Evolutionary conservation across 768 basidiomycete species (phyloP), one percentile per base, ranked within the genome.

Genomic region (Pisolithus microcarpus): DNA sequence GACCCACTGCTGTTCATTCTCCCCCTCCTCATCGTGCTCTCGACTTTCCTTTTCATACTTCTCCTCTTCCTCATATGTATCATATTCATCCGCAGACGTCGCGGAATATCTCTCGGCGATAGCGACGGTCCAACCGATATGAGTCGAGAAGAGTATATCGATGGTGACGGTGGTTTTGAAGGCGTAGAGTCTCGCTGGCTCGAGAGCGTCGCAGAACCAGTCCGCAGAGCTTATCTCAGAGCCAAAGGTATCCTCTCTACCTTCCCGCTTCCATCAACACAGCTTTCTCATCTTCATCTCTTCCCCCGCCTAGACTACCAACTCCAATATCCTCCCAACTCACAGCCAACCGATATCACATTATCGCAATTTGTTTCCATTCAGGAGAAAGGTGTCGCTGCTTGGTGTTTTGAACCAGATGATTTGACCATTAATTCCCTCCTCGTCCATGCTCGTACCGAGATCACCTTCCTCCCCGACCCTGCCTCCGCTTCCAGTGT

Each of bases 391-490:
- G 96, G 96, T 57, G 95, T 99, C 42, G 95, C 94, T 24, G 96
- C 96, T 16, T 99, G 96, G 96, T 93, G 84, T 37, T 99, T 99
- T 64, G 96, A 99, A 67, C 96, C 96, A 34, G 96, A 98, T 66
- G 97, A 94, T 65, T 94, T 98, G 69, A 86, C 91, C 48, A 82
- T 93, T 65, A 86, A 89, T 56, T 91, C 90, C 7, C 77, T 98
- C 42, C 79, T 97, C 38, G 95, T 99, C 46, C 92, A 96, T 60
- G 84, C 90, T 19, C 84, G 96, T 45, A 99, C 96, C 0, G 96
- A 99, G 71, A 87, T 99, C 59, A 96, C 94, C 6, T 99, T 99
- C 71, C 85, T 99, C 53, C 85, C 90, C n/a, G 87, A 94, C 63
- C 94, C 96, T 21, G 86, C 90, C 28, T 91, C 92, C 18, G 87